Percentiles rank a stretch among this genome's conserved stretches.
phyloP scores from a whole-genome alignment of 805 yeast species.

The Candida qinlingensis region DNA sequence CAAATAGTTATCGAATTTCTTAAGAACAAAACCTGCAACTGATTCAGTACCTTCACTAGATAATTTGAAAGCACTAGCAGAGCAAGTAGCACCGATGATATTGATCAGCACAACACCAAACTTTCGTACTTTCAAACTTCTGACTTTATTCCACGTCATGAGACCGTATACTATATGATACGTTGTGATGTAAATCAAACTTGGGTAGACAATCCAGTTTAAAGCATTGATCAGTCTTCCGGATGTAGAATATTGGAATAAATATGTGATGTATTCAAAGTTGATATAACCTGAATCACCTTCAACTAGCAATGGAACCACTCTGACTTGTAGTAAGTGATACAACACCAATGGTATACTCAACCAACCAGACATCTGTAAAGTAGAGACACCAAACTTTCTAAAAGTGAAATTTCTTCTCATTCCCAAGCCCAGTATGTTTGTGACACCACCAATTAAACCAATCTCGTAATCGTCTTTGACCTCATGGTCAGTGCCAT shows the following conservation, averaged over 20 bases:
- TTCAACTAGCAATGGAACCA: constrained; percentile 47
- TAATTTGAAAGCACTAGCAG: constrained; percentile 29
- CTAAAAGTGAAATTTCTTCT: constrained; percentile 40
- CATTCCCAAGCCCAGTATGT: constrained; percentile 49
- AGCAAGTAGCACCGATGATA: constrained; percentile 30
- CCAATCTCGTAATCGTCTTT: constrained; percentile 46
- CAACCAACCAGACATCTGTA: constrained; percentile 55
- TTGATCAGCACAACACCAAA: constrained; percentile 40
- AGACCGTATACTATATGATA: constrained; percentile 56
- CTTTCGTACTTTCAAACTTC: constrained; percentile 35
- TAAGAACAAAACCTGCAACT: constrained; percentile 13
- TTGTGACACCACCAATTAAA: constrained; percentile 52
- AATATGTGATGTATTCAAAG: constrained; percentile 45
- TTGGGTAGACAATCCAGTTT: constrained; percentile 28
- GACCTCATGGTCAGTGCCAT: constrained; percentile 8
- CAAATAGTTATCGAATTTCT: constrained; percentile 17
- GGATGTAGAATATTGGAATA: constrained; percentile 23
- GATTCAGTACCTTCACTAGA: constrained; percentile 4
- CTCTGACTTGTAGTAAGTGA: constrained; percentile 45
- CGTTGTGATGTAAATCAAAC: constrained; percentile 33
- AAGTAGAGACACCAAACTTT: constrained; percentile 47
- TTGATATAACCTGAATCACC: constrained; percentile 60
- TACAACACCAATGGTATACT: constrained; percentile 37
- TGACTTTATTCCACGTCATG: constrained; percentile 39
- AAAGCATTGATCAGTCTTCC: constrained; percentile 22